Conservation (phyloP, 768 basidiomycete genomes). For the Leccinum ochraceum region DNA sequence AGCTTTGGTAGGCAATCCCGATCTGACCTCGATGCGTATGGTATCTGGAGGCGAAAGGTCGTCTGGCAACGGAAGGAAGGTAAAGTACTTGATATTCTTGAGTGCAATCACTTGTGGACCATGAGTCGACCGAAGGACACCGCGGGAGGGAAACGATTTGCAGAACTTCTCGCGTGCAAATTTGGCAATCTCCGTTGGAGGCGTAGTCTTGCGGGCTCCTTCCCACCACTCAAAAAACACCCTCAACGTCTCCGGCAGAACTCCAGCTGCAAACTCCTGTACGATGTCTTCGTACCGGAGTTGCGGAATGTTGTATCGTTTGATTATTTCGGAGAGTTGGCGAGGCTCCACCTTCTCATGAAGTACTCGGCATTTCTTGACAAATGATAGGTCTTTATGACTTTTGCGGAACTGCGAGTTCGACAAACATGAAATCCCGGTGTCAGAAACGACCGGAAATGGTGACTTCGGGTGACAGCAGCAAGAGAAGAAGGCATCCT, state of each 20-base stretch:
- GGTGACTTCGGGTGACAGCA: slow-evolving; percentile 1
- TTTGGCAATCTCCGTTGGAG: not conserved
- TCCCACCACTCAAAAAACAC: slow-evolving; percentile 17
- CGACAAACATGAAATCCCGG: slow-evolving; percentile 4
- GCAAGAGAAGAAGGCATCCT: slow-evolving; percentile 18
- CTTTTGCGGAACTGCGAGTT: slow-evolving; percentile 8
- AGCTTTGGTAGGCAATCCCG: slow-evolving; percentile 46
- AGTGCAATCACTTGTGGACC: slow-evolving; percentile 37
- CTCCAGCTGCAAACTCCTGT: slow-evolving; percentile 13
- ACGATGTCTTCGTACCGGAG: slow-evolving; percentile 11
- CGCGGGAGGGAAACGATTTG: slow-evolving; percentile 49
- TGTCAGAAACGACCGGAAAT: slow-evolving; percentile 17
- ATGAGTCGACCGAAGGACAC: slow-evolving; percentile 1
- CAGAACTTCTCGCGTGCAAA: slow-evolving; percentile 7
- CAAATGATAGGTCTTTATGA: slow-evolving; percentile 5
- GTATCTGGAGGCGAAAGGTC: slow-evolving; percentile 76
- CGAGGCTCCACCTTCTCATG: not conserved
- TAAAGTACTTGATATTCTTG: slow-evolving; percentile 55
- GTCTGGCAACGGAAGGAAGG: slow-evolving; percentile 60
- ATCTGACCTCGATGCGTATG: slow-evolving; percentile 66
- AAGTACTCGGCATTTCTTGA: slow-evolving; percentile 8
- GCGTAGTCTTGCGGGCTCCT: not conserved
- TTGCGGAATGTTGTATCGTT: slow-evolving; percentile 6
- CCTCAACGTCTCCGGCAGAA: slow-evolving; percentile 7
- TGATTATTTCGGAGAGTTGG: slow-evolving; percentile 9